These are phyloP conservation scores for Bipolaris oryzae DNA, from an alignment of 2,329 filamentous ascomycete species.

Conservation along the genomic window DNA sequence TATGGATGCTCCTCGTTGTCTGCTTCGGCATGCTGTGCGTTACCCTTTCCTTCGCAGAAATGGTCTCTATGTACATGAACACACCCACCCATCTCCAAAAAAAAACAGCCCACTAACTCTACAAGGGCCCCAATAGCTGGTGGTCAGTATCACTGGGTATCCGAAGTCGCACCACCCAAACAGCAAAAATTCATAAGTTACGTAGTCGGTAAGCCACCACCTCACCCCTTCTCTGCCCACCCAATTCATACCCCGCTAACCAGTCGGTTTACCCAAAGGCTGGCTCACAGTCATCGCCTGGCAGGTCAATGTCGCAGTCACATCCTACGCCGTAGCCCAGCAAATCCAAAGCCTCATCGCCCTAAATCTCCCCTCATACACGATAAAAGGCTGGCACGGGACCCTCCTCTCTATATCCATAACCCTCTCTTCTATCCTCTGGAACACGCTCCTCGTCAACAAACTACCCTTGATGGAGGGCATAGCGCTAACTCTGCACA, in stretches of 20 bases:
- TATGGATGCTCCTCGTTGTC: constrained; percentile 32
- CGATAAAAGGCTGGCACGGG: constrained; percentile 53
- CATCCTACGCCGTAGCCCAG: constrained; percentile 25
- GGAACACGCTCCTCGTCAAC: constrained; percentile 47
- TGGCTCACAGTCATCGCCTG: constrained; percentile 51
- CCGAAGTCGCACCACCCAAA: constrained; percentile 45
- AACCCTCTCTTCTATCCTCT: constrained; percentile 46
- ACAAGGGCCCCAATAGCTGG: constrained; percentile 23
- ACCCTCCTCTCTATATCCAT: constrained; percentile 56
- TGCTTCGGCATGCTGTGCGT: constrained; percentile 32
- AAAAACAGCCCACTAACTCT: background rate
- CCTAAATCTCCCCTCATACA: constrained; percentile 48
- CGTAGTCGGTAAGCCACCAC: constrained; percentile 39
- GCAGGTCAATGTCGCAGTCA: constrained; percentile 41
- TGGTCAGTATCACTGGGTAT: constrained; percentile 30
- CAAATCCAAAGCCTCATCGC: constrained; percentile 35
- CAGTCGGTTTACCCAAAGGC: constrained; percentile 18
- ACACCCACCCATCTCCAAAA: background rate
- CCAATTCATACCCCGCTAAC: background rate
- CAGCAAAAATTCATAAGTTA: constrained; percentile 48
- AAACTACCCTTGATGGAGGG: constrained; percentile 41
- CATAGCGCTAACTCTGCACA: constrained; percentile 52
- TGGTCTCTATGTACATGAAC: constrained; percentile 37
- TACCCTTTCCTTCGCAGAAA: constrained; percentile 34
- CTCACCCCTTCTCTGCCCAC: no score